Evolutionary conservation across 2,329 filamentous ascomycete genomes (phyloP).

Genomic region (Endothia cerciana): DNA sequence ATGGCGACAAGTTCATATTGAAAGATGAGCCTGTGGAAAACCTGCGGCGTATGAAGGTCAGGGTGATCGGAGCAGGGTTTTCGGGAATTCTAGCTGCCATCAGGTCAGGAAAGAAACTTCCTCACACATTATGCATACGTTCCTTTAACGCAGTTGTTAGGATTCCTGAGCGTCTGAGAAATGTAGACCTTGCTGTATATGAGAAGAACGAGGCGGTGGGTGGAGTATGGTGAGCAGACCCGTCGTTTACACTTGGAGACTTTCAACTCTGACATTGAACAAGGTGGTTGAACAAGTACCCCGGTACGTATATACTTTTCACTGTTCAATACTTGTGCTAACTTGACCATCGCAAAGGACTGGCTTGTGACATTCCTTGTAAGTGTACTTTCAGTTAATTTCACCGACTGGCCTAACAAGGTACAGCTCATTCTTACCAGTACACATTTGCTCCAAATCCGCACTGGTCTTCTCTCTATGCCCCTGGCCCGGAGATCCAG

Average conservation of each 20-base stretch:
- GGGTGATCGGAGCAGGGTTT: conserved; percentile 32
- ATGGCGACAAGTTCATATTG: conserved; percentile 30
- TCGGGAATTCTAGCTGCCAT: conserved; percentile 35
- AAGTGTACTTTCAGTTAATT: conserved; percentile 26
- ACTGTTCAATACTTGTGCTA: not conserved
- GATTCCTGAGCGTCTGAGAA: conserved; percentile 40
- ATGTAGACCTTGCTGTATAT: conserved; percentile 41
- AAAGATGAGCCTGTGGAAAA: conserved; percentile 40
- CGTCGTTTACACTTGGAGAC: not conserved
- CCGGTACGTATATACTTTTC: conserved; percentile 32
- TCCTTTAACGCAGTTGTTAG: conserved; percentile 27
- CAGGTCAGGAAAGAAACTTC: conserved; percentile 28
- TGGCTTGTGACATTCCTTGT: conserved; percentile 45
- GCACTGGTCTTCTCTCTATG: conserved; percentile 57
- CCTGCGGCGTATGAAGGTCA: conserved; percentile 38
- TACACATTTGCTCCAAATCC: conserved; percentile 60
- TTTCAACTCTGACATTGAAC: conserved; percentile 2
- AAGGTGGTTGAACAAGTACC: conserved; percentile 41
- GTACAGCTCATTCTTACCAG: conserved; percentile 55
- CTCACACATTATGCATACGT: not conserved
- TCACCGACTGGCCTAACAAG: not conserved
- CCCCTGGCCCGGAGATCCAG: conserved; percentile 51
- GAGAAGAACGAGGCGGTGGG: conserved; percentile 42
- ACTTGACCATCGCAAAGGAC: conserved; percentile 24
- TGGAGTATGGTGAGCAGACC: conserved; percentile 39